Evolutionary conservation across 2,329 filamentous ascomycete genomes (phyloP).

Genomic region (Claviceps sp.): DNA sequence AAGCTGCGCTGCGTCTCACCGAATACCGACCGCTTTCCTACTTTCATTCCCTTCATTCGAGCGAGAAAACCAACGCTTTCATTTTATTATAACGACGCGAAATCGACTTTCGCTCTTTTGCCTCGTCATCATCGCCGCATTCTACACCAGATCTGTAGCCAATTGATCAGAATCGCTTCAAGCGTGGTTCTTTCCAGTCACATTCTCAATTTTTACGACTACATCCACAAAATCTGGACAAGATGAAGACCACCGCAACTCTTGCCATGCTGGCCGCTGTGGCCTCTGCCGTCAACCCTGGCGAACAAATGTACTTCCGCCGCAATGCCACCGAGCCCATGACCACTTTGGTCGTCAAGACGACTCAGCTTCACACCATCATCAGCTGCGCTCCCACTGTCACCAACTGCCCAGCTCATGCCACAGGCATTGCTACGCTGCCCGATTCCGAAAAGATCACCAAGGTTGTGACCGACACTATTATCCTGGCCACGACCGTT

Average conservation of each 20-base stretch:
- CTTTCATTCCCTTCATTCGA: conserved; percentile 13
- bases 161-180: not conserved
- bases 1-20: conserved; percentile 8
- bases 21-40: conserved; percentile 8
- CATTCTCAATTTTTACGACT: not conserved
- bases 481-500: conserved; percentile 25
- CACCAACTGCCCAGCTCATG: conserved; percentile 37
- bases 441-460: conserved; percentile 22
- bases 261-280: conserved; percentile 32
- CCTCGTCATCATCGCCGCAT: not conserved
- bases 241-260: conserved; percentile 34
- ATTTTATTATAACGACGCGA: conserved; percentile 12
- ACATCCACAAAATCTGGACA: conserved; percentile 12
- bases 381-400: conserved; percentile 44
- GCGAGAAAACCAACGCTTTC: conserved; percentile 19
- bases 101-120: conserved; percentile 20
- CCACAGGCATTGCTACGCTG: conserved; percentile 20
- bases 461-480: conserved; percentile 24
- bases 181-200: not conserved
- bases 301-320: conserved; percentile 19
- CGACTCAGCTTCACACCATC: conserved; percentile 42
- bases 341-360: conserved; percentile 35
- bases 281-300: conserved; percentile 26
- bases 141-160: not conserved
- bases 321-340: conserved; percentile 14